phyloP scores from a whole-genome alignment of 805 yeast species.

The Zygotorulaspora sp. region DNA sequence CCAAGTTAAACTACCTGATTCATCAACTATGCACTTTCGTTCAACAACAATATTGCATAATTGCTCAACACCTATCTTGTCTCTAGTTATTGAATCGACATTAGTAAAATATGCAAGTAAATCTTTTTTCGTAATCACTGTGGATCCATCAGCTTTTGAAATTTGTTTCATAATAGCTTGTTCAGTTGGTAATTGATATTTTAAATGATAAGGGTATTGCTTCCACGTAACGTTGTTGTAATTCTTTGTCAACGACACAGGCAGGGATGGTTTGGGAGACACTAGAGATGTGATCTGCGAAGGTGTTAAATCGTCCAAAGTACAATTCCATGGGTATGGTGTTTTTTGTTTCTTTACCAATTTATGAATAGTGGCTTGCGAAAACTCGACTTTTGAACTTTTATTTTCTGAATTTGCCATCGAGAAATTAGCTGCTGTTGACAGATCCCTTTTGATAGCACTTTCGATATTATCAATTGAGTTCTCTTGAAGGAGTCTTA shows the following conservation, averaged over 20 bases:
- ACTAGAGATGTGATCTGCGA: slow-evolving; percentile 21
- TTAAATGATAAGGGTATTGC: slow-evolving; percentile 39
- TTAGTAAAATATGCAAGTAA: slow-evolving; percentile 56
- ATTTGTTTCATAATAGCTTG: slow-evolving; percentile 58
- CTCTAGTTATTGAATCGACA: slow-evolving; percentile 21
- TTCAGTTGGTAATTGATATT: slow-evolving; percentile 77
- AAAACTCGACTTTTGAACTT: slow-evolving; percentile 48
- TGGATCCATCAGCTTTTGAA: slow-evolving; percentile 60
- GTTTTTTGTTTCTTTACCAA: slow-evolving; percentile 52
- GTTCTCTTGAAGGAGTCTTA: slow-evolving; percentile 63
- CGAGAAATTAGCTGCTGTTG: slow-evolving; percentile 73
- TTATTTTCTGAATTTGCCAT: slow-evolving; percentile 38
- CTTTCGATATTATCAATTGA: slow-evolving; percentile 51
- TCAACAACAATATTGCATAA: slow-evolving; percentile 20
- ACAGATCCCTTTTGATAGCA: slow-evolving; percentile 69
- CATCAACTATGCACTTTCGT: slow-evolving; percentile 21
- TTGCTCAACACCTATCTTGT: slow-evolving; percentile 25
- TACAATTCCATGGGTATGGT: slow-evolving; percentile 50
- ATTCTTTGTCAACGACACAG: slow-evolving; percentile 31
- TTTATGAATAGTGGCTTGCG: slow-evolving; percentile 62
- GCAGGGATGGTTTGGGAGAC: slow-evolving; percentile 33
- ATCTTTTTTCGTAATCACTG: slow-evolving; percentile 64
- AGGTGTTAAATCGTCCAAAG: slow-evolving; percentile 19
- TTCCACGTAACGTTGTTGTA: slow-evolving; percentile 38
- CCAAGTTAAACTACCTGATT: slow-evolving; percentile 14